phyloP scores from a whole-genome alignment of 2,329 filamentous ascomycete species.

The Elsinoe necatrix region DNA sequence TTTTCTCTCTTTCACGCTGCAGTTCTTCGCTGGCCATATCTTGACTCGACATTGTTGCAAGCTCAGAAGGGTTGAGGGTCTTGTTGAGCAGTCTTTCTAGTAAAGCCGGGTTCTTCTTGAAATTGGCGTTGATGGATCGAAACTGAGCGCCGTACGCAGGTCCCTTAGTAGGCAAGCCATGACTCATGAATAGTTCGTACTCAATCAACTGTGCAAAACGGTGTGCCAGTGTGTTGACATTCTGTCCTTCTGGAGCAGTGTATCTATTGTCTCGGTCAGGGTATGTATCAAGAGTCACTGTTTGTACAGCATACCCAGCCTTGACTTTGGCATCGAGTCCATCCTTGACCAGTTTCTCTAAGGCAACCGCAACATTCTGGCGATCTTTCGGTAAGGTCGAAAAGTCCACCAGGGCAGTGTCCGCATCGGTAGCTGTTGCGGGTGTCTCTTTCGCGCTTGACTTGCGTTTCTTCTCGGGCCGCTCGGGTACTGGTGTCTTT shows the following conservation, averaged over 20 bases:
- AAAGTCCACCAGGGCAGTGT: slow-evolving; percentile 31
- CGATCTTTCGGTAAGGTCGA: slow-evolving; percentile 55
- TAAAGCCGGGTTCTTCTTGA: slow-evolving; percentile 79
- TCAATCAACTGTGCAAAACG: slow-evolving; percentile 72
- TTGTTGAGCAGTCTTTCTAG: slow-evolving; percentile 66
- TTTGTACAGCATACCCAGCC: slow-evolving; percentile 36
- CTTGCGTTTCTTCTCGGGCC: slow-evolving; percentile 31
- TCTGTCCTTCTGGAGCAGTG: slow-evolving; percentile 54
- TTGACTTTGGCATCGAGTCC: slow-evolving; percentile 61
- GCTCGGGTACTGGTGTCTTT: slow-evolving; percentile 16
- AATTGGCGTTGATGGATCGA: slow-evolving; percentile 71
- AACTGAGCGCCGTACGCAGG: slow-evolving; percentile 54
- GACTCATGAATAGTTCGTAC: slow-evolving; percentile 52
- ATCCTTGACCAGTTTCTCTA: slow-evolving; percentile 61
- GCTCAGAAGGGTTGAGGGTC: slow-evolving; percentile 60
- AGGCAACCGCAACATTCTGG: slow-evolving; percentile 58
- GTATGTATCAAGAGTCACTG: neutral
- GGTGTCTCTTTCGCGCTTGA: slow-evolving; percentile 22
- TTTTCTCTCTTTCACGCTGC: slow-evolving; percentile 65
- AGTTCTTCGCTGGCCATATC: slow-evolving; percentile 89
- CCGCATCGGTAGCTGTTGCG: slow-evolving; percentile 22
- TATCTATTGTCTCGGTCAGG: slow-evolving; percentile 34
- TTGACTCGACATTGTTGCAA: slow-evolving; percentile 81
- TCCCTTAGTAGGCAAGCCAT: slow-evolving; percentile 44
- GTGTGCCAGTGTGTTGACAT: slow-evolving; percentile 57